Evolutionary conservation across 2,329 filamentous ascomycete species (phyloP).

Genomic region (Hypoxylon sp.): DNA sequence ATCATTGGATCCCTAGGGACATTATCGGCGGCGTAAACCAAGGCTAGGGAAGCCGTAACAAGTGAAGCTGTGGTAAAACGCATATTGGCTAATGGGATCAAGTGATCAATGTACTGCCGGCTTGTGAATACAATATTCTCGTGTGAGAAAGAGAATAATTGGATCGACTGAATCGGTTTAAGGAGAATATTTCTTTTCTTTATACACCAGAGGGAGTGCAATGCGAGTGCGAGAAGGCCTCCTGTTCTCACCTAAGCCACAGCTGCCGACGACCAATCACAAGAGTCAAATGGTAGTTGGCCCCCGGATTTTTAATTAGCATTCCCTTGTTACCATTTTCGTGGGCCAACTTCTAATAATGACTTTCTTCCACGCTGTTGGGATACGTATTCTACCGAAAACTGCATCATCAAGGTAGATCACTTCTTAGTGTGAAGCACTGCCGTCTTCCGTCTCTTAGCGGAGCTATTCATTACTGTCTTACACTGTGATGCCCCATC

Average conservation of each 20-base stretch:
- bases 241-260: constrained; percentile 21
- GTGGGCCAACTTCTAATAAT: constrained; percentile 21
- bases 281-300: constrained; percentile 2
- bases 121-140: constrained; percentile 15
- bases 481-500: constrained; percentile 30
- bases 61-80: constrained; percentile 41
- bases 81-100: constrained; percentile 37
- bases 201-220: constrained; percentile 29
- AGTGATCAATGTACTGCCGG: constrained; percentile 16
- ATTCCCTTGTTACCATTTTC: constrained; percentile 10
- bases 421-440: constrained; percentile 18
- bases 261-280: constrained; percentile 8
- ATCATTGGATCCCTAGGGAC: constrained; percentile 43
- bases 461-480: constrained; percentile 32
- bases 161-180: background rate
- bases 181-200: constrained; percentile 34
- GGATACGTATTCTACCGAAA: constrained; percentile 13
- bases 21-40: constrained; percentile 38
- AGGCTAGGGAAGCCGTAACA: constrained; percentile 41
- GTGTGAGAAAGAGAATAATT: constrained; percentile 7
- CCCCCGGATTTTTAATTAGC: constrained; percentile 22
- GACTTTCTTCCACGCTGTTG: constrained; percentile 11
- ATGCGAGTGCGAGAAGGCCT: constrained; percentile 9
- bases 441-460: constrained; percentile 23
- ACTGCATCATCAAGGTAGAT: constrained; percentile 25